Evolutionary conservation across 371 early-diverging fungal species (phyloP), one percentile per base, ranked within the genome.

Genomic region (Mortierella sp.): DNA sequence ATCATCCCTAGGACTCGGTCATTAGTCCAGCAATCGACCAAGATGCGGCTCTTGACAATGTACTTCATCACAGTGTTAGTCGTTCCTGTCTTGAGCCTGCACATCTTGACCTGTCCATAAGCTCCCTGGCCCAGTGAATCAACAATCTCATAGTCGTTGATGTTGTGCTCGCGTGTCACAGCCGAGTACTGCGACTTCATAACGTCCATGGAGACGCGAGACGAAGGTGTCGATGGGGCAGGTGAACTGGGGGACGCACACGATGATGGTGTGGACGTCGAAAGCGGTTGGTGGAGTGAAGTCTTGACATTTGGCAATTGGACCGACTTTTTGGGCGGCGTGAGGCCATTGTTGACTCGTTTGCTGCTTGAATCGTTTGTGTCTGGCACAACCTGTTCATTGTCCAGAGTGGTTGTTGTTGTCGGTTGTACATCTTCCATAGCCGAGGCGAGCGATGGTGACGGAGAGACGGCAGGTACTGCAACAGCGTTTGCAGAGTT

Each of bases 21-120:
- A 50, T 88, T 83, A 34, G 81, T 89, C 88, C 92, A 90, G 71
- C 88, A 88, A 39, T 89, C 91, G 10, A 84, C 83, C 46, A 92
- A 79, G 40, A 92, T 88, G n/a, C 86, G 85, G 22, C 87, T 83
- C 77, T 90, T 90, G 78, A 91, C 87, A 34, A 92, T 88, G 73
- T 90, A 92, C 71, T 92, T 92, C 69, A 92, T 82, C 61, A 92
- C 92, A 10, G 89, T 85, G 53, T 84, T 86, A 54, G 72, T 81
- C 82, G 86, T 55, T 28, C 65, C 63, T 24, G 25, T 27, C 47
- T 70, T 63, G 39, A 67, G 65, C 10, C 58, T 37, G 34, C 73
- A 78, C 10, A 78, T 54, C 59, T 89, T 86, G 25, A 91, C 92
- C 41, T 83, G 68, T 3, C 91, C 91, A 66, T 91, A 92, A 5